phyloP scores from a whole-genome alignment of 1,284 basidiomycete species.

The Cryptococcus jaspeensis region DNA sequence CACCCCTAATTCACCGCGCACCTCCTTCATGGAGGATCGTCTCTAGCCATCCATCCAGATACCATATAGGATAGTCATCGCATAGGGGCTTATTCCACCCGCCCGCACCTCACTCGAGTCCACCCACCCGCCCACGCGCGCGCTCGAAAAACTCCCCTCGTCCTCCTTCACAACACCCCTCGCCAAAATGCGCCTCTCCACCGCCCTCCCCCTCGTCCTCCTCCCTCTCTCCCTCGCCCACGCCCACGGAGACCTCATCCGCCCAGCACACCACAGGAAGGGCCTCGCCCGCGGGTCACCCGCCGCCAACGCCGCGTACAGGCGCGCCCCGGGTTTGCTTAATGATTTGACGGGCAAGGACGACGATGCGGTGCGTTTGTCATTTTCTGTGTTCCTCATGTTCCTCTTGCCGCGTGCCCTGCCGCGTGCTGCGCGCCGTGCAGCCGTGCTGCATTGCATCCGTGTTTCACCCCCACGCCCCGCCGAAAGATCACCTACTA shows the following conservation, averaged over 20 bases:
- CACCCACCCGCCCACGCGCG: no score
- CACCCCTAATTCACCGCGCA: no score
- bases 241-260: neutral
- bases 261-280: constrained; percentile 1
- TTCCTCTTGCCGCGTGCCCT: neutral
- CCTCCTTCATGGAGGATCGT: no score
- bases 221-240: constrained; percentile 11
- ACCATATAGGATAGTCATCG: no score
- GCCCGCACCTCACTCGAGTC: no score
- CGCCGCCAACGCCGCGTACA: neutral
- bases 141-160: neutral
- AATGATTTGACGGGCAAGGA: neutral
- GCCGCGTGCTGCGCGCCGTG: neutral
- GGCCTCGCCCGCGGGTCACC: neutral
- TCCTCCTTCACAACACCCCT: neutral
- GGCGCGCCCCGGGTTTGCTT: neutral
- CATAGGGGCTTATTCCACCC: no score
- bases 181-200: constrained; percentile 10
- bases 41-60: no score
- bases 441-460: neutral
- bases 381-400: neutral
- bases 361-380: neutral
- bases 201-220: constrained; percentile 10
- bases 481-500: neutral
- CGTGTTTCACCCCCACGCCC: neutral